Evolutionary conservation across 495 filamentous ascomycete species (phyloP).

Genomic region (Sporormia fimetaria): DNA sequence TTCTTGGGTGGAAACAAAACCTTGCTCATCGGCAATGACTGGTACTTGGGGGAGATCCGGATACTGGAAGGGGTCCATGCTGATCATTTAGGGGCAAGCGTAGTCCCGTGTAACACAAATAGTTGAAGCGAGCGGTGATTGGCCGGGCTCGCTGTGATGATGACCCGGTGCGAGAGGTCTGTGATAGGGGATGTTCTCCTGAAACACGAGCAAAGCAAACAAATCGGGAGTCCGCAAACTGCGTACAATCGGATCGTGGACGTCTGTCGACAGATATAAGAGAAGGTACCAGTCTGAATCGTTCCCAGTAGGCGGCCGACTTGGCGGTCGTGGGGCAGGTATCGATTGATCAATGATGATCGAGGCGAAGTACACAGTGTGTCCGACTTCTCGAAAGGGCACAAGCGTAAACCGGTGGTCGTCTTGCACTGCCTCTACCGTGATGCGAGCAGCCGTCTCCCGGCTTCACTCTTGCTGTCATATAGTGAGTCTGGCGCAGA

Average conservation of each 20-base stretch:
- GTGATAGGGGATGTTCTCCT: too few relatives aligned
- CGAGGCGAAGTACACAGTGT: constrained; percentile 22
- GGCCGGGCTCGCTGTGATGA: neutral
- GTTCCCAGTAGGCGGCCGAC: too few relatives aligned
- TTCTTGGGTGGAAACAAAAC: neutral
- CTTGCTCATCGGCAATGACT: constrained; percentile 2
- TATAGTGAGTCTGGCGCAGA: constrained; percentile 21
- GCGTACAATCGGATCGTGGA: too few relatives aligned
- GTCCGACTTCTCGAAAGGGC: constrained; percentile 10
- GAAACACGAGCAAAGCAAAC: too few relatives aligned
- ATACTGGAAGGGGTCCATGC: constrained; percentile 14
- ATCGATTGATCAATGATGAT: constrained; percentile 13
- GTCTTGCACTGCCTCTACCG: constrained; percentile 21
- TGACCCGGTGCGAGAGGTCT: neutral
- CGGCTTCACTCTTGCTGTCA: constrained; percentile 1
- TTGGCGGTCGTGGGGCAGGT: constrained; percentile 2
- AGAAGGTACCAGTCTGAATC: too few relatives aligned
- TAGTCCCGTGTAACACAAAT: too few relatives aligned
- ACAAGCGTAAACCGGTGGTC: constrained; percentile 5
- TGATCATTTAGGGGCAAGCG: neutral
- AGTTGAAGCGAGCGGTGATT: too few relatives aligned
- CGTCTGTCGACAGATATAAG: too few relatives aligned
- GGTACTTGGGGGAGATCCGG: constrained; percentile 22
- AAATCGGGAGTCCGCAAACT: too few relatives aligned
- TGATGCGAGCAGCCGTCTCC: constrained; percentile 11